Conservation (phyloP, 164 flowering plant genomes). For the Saururus chinensis region DNA sequence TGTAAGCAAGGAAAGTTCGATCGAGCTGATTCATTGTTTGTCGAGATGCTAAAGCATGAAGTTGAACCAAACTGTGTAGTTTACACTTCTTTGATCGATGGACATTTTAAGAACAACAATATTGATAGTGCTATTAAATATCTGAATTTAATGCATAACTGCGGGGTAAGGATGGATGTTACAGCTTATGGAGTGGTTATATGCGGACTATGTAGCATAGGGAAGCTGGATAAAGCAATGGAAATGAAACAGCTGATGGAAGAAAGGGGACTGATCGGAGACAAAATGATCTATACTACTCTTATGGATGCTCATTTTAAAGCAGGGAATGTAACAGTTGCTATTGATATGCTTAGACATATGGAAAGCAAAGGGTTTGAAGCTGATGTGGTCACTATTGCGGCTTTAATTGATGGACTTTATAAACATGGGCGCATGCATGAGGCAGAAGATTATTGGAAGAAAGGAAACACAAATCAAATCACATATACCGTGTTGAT, state of each 20-base stretch:
- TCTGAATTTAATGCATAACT: constrained; percentile 13
- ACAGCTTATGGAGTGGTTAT: constrained; percentile 27
- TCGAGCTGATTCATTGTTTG: constrained; percentile 19
- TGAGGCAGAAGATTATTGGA: constrained; percentile 20
- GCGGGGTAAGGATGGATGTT: constrained; percentile 22
- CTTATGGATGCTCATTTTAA: constrained; percentile 29
- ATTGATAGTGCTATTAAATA: constrained; percentile 18
- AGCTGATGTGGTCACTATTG: constrained; percentile 22
- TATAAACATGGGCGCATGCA: constrained; percentile 21
- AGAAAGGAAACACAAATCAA: constrained; percentile 21
- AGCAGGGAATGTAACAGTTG: constrained; percentile 22
- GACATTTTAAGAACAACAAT: constrained; percentile 24
- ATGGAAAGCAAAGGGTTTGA: constrained; percentile 22
- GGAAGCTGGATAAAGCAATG: constrained; percentile 17
- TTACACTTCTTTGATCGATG: constrained; percentile 30
- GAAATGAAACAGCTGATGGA: constrained; percentile 18
- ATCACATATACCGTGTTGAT: constrained; percentile 26
- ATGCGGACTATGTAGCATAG: constrained; percentile 24
- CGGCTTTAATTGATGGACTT: constrained; percentile 28
- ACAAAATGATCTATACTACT: constrained; percentile 21
- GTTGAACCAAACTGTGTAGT: constrained; percentile 18
- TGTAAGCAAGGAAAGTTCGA: constrained; percentile 23
- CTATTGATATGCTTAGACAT: constrained; percentile 16
- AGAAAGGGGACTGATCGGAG: constrained; percentile 20
- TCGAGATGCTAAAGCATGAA: constrained; percentile 14